Percentiles rank a stretch among this genome's conserved stretches.
Evolutionary conservation across 1,284 basidiomycete species (phyloP).

Genomic region (Fomitopsis schrenkii): DNA sequence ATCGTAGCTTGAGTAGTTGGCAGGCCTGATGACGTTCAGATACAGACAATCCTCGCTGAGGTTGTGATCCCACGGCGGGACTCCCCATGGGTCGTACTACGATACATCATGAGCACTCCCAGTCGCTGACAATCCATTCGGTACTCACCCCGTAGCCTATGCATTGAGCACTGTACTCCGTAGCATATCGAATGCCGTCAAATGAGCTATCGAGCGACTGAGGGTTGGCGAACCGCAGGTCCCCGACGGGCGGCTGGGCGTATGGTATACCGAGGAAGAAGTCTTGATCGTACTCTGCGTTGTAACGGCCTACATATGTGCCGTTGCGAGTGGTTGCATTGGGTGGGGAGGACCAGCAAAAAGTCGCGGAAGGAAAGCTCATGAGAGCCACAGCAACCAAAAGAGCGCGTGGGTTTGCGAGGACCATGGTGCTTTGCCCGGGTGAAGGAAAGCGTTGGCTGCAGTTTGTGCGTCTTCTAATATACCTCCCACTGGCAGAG

Average conservation of each 20-base stretch:
- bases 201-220: not conserved
- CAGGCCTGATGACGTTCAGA: not conserved
- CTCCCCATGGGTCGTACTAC: not conserved
- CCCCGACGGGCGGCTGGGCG: not conserved
- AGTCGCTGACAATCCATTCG: not conserved
- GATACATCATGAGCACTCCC: not conserved
- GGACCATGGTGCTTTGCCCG: no score
- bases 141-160: not conserved
- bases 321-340: not conserved
- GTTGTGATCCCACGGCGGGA: no score
- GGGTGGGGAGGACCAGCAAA: not conserved
- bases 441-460: not conserved
- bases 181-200: not conserved
- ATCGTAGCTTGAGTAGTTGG: not conserved
- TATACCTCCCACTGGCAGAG: no score
- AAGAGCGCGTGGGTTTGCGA: no score
- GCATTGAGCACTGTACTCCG: not conserved
- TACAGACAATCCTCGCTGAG: not conserved
- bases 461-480: not conserved
- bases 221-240: not conserved
- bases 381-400: no score
- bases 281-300: not conserved
- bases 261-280: not conserved
- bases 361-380: no score
- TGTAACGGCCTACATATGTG: not conserved